Evolutionary conservation across 352 stramenopile genomes (phyloP).

Genomic region (Globisporangium okanoganense): DNA sequence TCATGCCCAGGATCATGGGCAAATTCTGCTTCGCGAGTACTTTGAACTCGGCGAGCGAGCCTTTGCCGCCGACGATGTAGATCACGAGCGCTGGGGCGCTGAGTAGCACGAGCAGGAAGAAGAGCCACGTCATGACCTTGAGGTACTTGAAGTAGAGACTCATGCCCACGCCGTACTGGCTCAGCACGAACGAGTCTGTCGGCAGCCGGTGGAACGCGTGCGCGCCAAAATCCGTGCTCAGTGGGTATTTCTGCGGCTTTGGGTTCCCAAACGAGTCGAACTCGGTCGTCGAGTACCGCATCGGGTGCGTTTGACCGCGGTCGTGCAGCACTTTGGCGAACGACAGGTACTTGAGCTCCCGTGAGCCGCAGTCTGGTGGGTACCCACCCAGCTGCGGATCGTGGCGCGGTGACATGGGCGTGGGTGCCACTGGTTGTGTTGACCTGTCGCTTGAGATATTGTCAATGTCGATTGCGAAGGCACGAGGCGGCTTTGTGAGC

Average conservation of each 20-base stretch:
- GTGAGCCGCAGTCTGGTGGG: slow-evolving; percentile 69
- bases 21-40: slow-evolving; percentile 64
- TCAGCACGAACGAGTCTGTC: slow-evolving; percentile 72
- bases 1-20: slow-evolving; percentile 67
- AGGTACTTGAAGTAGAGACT: slow-evolving; percentile 87
- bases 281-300: slow-evolving; percentile 60
- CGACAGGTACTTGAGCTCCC: slow-evolving; percentile 73
- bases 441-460: not conserved
- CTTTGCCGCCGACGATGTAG: slow-evolving; percentile 62
- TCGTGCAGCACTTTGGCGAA: slow-evolving; percentile 74
- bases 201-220: slow-evolving; percentile 72
- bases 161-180: slow-evolving; percentile 72
- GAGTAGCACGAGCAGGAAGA: slow-evolving; percentile 69
- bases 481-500: not conserved
- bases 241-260: slow-evolving; percentile 50
- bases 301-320: slow-evolving; percentile 64
- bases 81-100: slow-evolving; percentile 55
- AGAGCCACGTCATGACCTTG: slow-evolving; percentile 83
- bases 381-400: slow-evolving; percentile 70
- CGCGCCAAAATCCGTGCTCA: slow-evolving; percentile 70
- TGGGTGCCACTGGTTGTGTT: not conserved
- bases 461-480: slow-evolving; percentile 5
- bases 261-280: slow-evolving; percentile 52
- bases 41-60: slow-evolving; percentile 52
- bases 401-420: slow-evolving; percentile 32